phyloP scores from a whole-genome alignment of 2,329 filamentous ascomycete genomes.

The Ceratocystis alfenasii region DNA sequence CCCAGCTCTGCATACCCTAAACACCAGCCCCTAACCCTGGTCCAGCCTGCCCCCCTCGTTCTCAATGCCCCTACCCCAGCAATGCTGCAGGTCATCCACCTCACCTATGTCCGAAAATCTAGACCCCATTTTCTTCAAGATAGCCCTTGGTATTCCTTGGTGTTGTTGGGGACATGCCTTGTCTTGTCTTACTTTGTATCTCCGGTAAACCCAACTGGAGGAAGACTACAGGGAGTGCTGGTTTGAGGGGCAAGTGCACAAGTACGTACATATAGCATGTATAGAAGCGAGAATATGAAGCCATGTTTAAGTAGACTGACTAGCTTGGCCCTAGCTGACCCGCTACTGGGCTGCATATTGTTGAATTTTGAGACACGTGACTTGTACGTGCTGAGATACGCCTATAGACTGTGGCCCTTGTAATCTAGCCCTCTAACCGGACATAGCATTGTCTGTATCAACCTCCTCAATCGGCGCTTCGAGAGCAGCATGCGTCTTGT shows the following conservation, averaged over 20 bases:
- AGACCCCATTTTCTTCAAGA: neutral
- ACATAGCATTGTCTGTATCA: conserved; percentile 14
- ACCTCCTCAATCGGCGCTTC: conserved; percentile 1
- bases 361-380: too few relatives aligned
- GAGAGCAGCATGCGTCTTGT: conserved; percentile 4
- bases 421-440: neutral
- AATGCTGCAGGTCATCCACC: neutral
- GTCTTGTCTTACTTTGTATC: neutral
- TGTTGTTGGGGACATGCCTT: neutral
- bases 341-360: too few relatives aligned
- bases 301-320: too few relatives aligned
- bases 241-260: too few relatives aligned
- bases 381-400: too few relatives aligned
- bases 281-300: too few relatives aligned
- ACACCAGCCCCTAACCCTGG: neutral
- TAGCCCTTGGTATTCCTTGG: neutral
- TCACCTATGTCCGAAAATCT: neutral
- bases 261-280: too few relatives aligned
- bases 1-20: neutral
- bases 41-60: neutral
- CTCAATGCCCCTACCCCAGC: neutral
- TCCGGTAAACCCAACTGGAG: neutral
- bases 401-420: neutral
- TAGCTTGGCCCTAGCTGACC: too few relatives aligned
- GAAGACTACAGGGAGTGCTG: neutral